Percentiles rank a stretch among this genome's conserved stretches.
These are phyloP conservation scores for Xylaria sp. DNA, from an alignment of 2,329 filamentous ascomycete genomes.

Conservation along the genomic window DNA sequence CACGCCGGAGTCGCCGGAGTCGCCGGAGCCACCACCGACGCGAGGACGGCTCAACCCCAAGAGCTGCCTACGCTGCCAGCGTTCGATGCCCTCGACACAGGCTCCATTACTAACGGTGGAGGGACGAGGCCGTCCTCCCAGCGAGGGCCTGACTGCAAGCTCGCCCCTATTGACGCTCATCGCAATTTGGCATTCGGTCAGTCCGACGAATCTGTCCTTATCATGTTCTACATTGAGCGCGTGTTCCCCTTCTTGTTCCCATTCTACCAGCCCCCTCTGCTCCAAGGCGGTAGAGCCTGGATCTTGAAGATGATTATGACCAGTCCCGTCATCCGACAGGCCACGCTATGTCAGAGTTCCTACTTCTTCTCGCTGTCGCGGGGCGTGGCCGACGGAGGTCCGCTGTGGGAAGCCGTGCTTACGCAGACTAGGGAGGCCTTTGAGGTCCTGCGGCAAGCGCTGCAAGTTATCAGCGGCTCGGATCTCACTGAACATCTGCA, in stretches of 20 bases:
- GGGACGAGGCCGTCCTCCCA: background rate
- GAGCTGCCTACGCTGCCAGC: background rate
- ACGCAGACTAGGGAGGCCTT: constrained; percentile 41
- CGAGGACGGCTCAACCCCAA: background rate
- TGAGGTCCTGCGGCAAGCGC: constrained; percentile 36
- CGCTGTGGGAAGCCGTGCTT: constrained; percentile 39
- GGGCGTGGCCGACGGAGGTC: constrained; percentile 24
- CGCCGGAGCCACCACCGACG: background rate
- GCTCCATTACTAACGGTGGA: background rate
- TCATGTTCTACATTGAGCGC: constrained; percentile 44
- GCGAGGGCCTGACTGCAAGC: constrained; percentile 14
- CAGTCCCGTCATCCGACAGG: constrained; percentile 39
- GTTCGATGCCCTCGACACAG: background rate
- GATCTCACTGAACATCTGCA: constrained; percentile 37
- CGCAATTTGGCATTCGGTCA: constrained; percentile 21
- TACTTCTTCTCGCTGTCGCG: constrained; percentile 41
- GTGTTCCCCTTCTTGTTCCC: constrained; percentile 44
- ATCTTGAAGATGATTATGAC: constrained; percentile 41
- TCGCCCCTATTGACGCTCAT: constrained; percentile 1
- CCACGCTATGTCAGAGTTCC: constrained; percentile 39
- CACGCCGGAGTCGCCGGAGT: constrained; percentile 8
- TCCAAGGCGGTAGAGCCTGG: constrained; percentile 39
- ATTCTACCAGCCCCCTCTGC: constrained; percentile 41
- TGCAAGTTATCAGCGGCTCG: constrained; percentile 39
- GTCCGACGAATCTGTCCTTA: constrained; percentile 35